Conservation (phyloP, 805 yeast species). For the Pichia nanzhaoensis region DNA sequence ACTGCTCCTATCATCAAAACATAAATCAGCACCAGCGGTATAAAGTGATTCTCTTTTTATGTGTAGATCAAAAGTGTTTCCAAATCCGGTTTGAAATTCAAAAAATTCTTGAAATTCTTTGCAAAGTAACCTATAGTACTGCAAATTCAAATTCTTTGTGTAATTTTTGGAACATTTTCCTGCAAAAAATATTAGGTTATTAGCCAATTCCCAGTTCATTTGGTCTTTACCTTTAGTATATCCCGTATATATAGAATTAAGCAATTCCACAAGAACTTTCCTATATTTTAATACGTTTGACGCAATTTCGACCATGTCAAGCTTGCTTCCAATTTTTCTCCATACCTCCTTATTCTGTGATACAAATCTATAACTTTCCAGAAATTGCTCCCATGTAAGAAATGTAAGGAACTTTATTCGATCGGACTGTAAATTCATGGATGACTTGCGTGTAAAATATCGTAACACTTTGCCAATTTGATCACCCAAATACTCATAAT, state of each 20-base stretch:
- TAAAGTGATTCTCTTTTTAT: constrained; percentile 3
- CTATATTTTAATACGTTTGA: background rate
- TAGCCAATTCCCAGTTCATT: background rate
- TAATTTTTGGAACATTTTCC: background rate
- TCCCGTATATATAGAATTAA: constrained; percentile 3
- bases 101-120: constrained; percentile 9
- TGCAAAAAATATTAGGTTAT: background rate
- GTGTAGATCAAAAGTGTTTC: background rate
- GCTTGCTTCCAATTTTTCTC: background rate
- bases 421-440: background rate
- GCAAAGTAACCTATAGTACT: constrained; percentile 3
- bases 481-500: constrained; percentile 6
- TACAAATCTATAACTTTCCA: background rate
- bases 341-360: constrained; percentile 1
- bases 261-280: background rate
- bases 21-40: constrained; percentile 1
- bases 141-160: constrained; percentile 1
- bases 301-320: constrained; percentile 2
- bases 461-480: background rate
- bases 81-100: constrained; percentile 2
- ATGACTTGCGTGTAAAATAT: background rate
- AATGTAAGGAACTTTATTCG: background rate
- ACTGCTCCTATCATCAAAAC: constrained; percentile 12
- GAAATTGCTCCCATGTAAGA: constrained; percentile 4
- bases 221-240: background rate